These are phyloP conservation scores for Trichoderma arundinaceum DNA, from an alignment of 2,329 filamentous ascomycete genomes.

Conservation along the genomic window DNA sequence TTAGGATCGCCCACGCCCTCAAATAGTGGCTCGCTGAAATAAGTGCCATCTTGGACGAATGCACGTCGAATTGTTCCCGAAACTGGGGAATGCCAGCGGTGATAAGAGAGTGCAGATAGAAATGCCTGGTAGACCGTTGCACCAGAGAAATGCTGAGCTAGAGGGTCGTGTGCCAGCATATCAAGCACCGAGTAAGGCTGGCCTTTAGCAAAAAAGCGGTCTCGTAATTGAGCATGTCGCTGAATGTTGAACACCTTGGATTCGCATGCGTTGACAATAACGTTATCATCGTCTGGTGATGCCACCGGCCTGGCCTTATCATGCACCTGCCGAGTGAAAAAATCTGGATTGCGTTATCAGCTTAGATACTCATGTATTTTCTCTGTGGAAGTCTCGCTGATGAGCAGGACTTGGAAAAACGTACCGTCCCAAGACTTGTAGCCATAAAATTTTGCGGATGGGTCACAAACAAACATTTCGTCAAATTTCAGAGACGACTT, in stretches of 20 bases:
- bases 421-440: conserved; percentile 70
- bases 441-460: conserved; percentile 59
- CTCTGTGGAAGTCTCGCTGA: background rate
- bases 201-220: conserved; percentile 71
- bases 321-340: conserved; percentile 67
- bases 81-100: conserved; percentile 75
- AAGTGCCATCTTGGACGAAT: conserved; percentile 67
- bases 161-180: conserved; percentile 64
- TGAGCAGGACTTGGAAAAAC: too few relatives aligned
- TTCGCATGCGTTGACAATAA: conserved; percentile 70
- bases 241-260: conserved; percentile 62
- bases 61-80: conserved; percentile 64
- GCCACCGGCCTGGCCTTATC: conserved; percentile 63
- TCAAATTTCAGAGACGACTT: conserved; percentile 57
- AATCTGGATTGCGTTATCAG: conserved; percentile 47
- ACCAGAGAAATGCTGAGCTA: conserved; percentile 61
- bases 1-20: conserved; percentile 43
- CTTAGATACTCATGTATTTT: background rate
- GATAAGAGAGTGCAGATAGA: conserved; percentile 69
- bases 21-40: conserved; percentile 65
- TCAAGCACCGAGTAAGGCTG: conserved; percentile 70
- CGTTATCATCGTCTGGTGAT: conserved; percentile 56
- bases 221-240: conserved; percentile 58
- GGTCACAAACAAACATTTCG: conserved; percentile 66
- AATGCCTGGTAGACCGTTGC: conserved; percentile 76